Evolutionary conservation across 1,284 basidiomycete species (phyloP), one percentile per base, ranked within the genome.

Genomic region (Nidula niveotomentosa): DNA sequence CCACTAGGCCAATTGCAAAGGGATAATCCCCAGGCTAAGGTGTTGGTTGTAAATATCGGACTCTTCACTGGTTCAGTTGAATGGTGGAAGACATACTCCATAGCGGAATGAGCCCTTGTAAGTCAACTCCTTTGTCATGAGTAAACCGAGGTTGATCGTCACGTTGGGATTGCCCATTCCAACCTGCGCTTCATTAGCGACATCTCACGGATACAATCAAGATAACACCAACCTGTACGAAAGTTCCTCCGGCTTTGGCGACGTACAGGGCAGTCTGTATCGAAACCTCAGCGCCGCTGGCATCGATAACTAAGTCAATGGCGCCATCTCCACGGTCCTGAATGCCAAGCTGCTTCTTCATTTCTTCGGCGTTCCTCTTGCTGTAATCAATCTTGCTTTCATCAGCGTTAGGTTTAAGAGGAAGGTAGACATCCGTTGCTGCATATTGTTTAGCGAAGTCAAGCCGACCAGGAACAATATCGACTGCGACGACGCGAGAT

Each of bases 91-190:
- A 76, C 84, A 54, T 71, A 90, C 87, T 8, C 88, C 90, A 61
- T 91, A 94, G 58, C 93, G 88, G 88, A 95, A 94, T 13, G 91
- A 93, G 47, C 93, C 93, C 63, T 88, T 90, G 69, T 94, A 78
- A 58, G 80, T 83, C 36, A 96, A 69, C 70, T 96, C 93, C 74
- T 94, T 95, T 59, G 76, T 74, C 60, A 86, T 77, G 18, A 91
- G 69, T 39, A 76, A 72, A 36, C 81, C 80, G 62, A 90, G 71
- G 49, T 90, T 84, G 51, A 91, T 73, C 8, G 75, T 77, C 48
- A 90, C 76, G 57, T 90, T 78, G 2, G 85, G 74, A 49, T 75
- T 75, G 17, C 88, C 90, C 85, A 89, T 89, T 52, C 90, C 89
- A 58, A 94, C 86, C 86, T 92, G 65, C 5, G 8, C 35, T 13